Evolutionary conservation across 1,284 basidiomycete genomes (phyloP).

Genomic region (Chiua sp.): DNA sequence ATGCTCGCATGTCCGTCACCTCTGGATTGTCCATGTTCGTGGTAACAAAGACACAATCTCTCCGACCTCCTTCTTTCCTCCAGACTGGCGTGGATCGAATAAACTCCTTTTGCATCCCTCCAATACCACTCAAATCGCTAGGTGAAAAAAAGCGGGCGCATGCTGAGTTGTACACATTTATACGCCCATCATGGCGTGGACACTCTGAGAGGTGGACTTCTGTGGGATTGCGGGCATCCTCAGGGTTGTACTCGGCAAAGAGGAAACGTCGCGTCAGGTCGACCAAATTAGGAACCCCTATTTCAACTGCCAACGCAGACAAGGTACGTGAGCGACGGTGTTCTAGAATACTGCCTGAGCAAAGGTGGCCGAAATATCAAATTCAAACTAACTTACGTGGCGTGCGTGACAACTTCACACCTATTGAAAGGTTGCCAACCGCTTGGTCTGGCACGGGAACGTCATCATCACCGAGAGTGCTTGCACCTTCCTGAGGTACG

Average conservation of each 20-base stretch:
- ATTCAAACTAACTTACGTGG: slow-evolving; percentile 1
- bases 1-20: too few relatives aligned
- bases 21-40: too few relatives aligned
- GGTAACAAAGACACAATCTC: slow-evolving; percentile 30
- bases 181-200: neutral
- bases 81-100: slow-evolving; percentile 28
- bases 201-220: too few relatives aligned
- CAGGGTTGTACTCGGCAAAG: too few relatives aligned
- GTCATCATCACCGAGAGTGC: too few relatives aligned
- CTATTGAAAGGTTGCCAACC: too few relatives aligned
- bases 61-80: slow-evolving; percentile 7
- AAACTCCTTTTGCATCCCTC: slow-evolving; percentile 28
- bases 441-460: too few relatives aligned
- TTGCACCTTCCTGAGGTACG: too few relatives aligned
- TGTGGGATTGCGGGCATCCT: too few relatives aligned
- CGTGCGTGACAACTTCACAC: neutral
- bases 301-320: neutral
- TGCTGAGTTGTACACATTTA: slow-evolving; percentile 17
- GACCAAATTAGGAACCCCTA: slow-evolving; percentile 1
- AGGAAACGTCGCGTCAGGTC: neutral
- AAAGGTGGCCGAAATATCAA: neutral
- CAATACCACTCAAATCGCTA: slow-evolving; percentile 32
- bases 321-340: neutral
- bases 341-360: slow-evolving; percentile 2
- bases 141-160: slow-evolving; percentile 29